These are phyloP conservation scores for Capsicum pubescens DNA, from an alignment of 257 asterid genomes.

Conservation along the genomic window DNA sequence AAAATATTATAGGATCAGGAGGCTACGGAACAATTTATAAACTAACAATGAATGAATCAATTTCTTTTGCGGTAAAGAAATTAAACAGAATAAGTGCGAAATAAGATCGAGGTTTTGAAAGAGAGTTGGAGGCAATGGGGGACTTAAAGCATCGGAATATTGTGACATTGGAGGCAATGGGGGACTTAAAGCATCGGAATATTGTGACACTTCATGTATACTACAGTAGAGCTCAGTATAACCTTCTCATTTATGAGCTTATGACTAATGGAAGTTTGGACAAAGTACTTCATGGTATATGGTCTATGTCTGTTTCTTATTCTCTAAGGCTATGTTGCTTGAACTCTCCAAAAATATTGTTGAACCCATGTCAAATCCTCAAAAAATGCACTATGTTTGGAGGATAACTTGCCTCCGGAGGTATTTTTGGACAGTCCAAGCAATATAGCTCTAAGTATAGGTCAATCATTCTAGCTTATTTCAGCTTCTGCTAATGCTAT, in stretches of 20 bases:
- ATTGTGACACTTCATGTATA: slow-evolving; percentile 82
- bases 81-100: slow-evolving; percentile 59
- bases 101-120: slow-evolving; percentile 79
- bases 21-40: slow-evolving; percentile 88
- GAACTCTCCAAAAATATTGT: neutral
- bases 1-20: slow-evolving; percentile 85
- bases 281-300: slow-evolving; percentile 68
- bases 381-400: neutral
- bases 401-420: neutral
- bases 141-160: slow-evolving; percentile 86
- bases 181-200: slow-evolving; percentile 85
- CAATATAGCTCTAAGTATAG: neutral
- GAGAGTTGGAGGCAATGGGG: slow-evolving; percentile 89
- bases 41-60: slow-evolving; percentile 50
- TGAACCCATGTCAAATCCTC: neutral
- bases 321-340: neutral
- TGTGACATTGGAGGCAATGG: slow-evolving; percentile 89
- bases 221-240: slow-evolving; percentile 70
- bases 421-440: neutral
- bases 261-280: slow-evolving; percentile 88
- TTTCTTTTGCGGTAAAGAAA: slow-evolving; percentile 71
- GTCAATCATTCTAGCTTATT: neutral
- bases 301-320: neutral
- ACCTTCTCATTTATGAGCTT: slow-evolving; percentile 83
- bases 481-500: neutral